A percentile compares a stretch with the other conserved stretches of the same genome.
Conservation (phyloP, 805 yeast genomes). For the Candida sithepensis region DNA sequence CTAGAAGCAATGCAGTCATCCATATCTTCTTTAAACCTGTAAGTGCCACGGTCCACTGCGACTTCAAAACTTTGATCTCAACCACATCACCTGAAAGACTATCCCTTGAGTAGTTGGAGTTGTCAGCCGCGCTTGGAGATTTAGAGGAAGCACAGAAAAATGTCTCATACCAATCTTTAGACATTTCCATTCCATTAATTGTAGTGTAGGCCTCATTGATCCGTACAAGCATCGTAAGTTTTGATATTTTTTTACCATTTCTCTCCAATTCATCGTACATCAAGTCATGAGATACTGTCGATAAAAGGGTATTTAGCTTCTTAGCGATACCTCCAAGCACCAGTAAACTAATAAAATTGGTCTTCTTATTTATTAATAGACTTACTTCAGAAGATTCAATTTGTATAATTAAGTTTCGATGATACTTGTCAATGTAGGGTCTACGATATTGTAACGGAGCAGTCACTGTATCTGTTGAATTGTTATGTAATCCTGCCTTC, state of each 20-base stretch:
- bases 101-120: not conserved
- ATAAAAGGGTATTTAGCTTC: constrained; percentile 18
- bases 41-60: constrained; percentile 39
- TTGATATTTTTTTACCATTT: constrained; percentile 7
- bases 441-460: constrained; percentile 37
- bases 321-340: constrained; percentile 25
- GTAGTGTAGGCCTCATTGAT: constrained; percentile 17
- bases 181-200: constrained; percentile 29
- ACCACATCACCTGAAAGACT: constrained; percentile 34
- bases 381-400: constrained; percentile 30
- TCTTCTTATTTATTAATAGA: constrained; percentile 31
- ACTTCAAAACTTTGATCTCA: constrained; percentile 39
- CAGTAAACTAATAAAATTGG: constrained; percentile 26
- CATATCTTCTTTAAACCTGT: constrained; percentile 19
- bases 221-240: constrained; percentile 21
- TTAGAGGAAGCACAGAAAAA: constrained; percentile 9
- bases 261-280: constrained; percentile 21
- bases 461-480: constrained; percentile 16
- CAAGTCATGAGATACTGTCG: constrained; percentile 21
- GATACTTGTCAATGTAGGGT: constrained; percentile 39
- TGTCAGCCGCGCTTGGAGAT: not conserved
- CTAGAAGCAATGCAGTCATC: constrained; percentile 24
- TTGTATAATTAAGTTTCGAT: constrained; percentile 41
- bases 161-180: constrained; percentile 25
- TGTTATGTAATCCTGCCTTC: constrained; percentile 29